Evolutionary conservation across 2,329 filamentous ascomycete species (phyloP), one percentile per base, ranked within the genome.

Genomic region (Tolypocladium ovalisporum): DNA sequence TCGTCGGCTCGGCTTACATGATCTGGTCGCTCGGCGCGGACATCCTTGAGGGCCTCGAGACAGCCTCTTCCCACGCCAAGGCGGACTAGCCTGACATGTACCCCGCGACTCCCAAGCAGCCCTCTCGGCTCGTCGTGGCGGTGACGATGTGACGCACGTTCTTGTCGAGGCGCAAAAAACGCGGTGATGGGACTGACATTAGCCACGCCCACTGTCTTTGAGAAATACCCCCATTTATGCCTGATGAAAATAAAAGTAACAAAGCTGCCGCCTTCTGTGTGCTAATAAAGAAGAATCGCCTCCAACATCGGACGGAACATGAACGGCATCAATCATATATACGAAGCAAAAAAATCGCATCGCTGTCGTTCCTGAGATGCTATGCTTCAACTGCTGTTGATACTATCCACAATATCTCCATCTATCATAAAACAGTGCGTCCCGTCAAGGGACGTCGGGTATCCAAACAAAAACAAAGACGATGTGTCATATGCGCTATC

Each of bases 1-100:
- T 84, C 52, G 63, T 84, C 54, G 72, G 78, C 37, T 75, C 81
- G 0, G 65, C 76, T 4, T 78, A 80, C 67, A 79, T 84, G 72
- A 72, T 79, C 56, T 77, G 73, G 63, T 68, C 67, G 5, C 65
- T 82, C 49, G 80, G 80, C 32, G 61, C 66, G 54, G 78, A 82
- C 57, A 76, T 83, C 56, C 57, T 83, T 55, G 65, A 75, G 19
- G 77, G 73, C 0, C 68, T 84, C 37, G 69, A 72, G 4, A 63
- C 64, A 8, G 73, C 74, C 1, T 72, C 74, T 2, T 63, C 61
- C 6, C 66, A 67, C 32, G 58, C 65, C 57, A 80, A 79, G 66
- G 65, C 64, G 7, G 75, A 78, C 29, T 79, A 71, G 68, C 3
- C 9, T 27, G 36, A 15, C 27, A 19, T 3, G 4, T 17, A 6